Percentiles rank a stretch among this genome's conserved stretches.
These are phyloP conservation scores for Cinnamomum micranthum DNA, from an alignment of 164 flowering plant genomes.

Conservation along the genomic window DNA sequence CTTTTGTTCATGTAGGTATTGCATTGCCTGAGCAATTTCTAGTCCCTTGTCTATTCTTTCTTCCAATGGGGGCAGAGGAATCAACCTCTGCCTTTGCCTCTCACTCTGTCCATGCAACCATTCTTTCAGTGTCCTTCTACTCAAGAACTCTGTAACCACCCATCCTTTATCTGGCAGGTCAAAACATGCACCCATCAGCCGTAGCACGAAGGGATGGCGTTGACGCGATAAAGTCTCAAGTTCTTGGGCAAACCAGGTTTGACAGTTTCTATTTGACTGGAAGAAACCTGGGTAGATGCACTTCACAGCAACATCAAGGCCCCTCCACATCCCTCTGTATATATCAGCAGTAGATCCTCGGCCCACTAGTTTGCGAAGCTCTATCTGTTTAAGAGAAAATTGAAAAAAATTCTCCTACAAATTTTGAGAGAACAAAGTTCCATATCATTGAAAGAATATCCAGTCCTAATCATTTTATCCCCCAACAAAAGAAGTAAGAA, in stretches of 20 bases:
- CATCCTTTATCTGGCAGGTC: slow-evolving; percentile 55
- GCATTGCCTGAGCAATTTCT: slow-evolving; percentile 69
- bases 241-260: slow-evolving; percentile 54
- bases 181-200: slow-evolving; percentile 58
- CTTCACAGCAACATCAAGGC: slow-evolving; percentile 59
- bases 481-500: too few relatives aligned
- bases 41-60: slow-evolving; percentile 44
- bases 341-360: slow-evolving; percentile 54
- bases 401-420: too few relatives aligned
- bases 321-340: slow-evolving; percentile 58
- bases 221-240: slow-evolving; percentile 44
- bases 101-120: slow-evolving; percentile 61
- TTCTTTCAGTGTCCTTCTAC: slow-evolving; percentile 39
- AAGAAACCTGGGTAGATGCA: slow-evolving; percentile 54
- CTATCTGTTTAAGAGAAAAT: slow-evolving; percentile 33
- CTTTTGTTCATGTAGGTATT: slow-evolving; percentile 59
- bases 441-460: neutral
- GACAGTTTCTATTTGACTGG: slow-evolving; percentile 27
- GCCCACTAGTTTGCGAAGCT: slow-evolving; percentile 39
- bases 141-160: slow-evolving; percentile 53
- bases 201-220: slow-evolving; percentile 60
- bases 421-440: neutral
- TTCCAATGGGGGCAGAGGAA: slow-evolving; percentile 43
- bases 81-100: slow-evolving; percentile 28
- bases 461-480: too few relatives aligned